A percentile compares a stretch with the other conserved stretches of the same genome.
These are phyloP conservation scores for Hypoxylon intermedium DNA, from an alignment of 495 filamentous ascomycete species.

Conservation along the genomic window DNA sequence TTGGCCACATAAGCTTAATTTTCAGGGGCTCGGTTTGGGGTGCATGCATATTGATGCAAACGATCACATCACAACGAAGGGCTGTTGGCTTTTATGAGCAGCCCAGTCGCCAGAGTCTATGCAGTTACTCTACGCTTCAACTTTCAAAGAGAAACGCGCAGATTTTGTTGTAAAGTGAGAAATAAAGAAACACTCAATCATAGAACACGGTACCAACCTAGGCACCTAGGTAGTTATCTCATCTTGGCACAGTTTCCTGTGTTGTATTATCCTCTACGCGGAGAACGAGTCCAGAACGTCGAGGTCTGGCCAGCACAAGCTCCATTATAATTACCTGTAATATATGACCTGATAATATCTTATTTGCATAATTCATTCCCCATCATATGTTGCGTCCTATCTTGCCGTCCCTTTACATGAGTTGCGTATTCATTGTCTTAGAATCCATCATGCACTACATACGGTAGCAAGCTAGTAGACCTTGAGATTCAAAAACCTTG, in stretches of 20 bases:
- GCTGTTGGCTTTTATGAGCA: too few relatives aligned
- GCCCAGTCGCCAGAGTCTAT: too few relatives aligned
- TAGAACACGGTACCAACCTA: too few relatives aligned
- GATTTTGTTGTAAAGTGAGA: too few relatives aligned
- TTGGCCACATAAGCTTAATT: conserved; percentile 1
- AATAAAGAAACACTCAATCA: too few relatives aligned
- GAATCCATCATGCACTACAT: neutral
- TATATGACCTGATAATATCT: neutral
- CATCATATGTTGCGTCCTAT: neutral
- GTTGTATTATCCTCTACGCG: neutral
- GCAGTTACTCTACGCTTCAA: too few relatives aligned
- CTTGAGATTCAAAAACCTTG: neutral
- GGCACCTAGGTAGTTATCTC: too few relatives aligned
- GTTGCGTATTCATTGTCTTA: neutral
- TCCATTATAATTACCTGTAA: neutral
- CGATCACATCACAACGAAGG: neutral
- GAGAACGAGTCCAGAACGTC: neutral
- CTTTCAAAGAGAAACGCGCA: too few relatives aligned
- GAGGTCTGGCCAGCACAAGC: neutral
- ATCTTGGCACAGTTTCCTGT: neutral
- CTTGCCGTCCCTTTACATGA: neutral
- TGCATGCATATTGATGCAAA: neutral
- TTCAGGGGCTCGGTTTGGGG: neutral
- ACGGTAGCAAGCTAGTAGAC: neutral
- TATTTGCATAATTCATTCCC: neutral